Base-by-base conservation (phyloP, 192 early-diverging fungal species). In the Entomortierella beljakovae region DNA sequence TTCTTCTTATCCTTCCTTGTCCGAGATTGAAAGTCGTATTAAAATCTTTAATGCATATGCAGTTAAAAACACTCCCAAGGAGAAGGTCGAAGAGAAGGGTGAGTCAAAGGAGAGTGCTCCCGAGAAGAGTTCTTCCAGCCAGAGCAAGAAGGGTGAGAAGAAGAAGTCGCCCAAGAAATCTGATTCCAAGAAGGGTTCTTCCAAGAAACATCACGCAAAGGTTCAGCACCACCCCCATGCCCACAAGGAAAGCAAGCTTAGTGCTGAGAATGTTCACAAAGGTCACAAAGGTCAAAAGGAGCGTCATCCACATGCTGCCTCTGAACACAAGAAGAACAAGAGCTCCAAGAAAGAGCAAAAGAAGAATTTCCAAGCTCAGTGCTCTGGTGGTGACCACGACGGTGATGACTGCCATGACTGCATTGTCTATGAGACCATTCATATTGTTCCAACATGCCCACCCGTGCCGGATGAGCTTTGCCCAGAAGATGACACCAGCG, bases 21-120 rank as follows among this genome's bases (percentile, higher is more conserved):
- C 58, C 28, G 68, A 61, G 37, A 33, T 70, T 16, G 68, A 70
- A 37, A 23, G 20, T 18, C 57, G 68, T 3, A n/a, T 70, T 26
- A 13, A 32, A 6, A 26, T 53, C 18, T 70, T 49, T 28, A 52
- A 70, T 28, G 58, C 32, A 18, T 70, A 61, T 54, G 54, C 31
- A 1, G 56, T 26, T 7, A 22, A 52, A 16, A 58, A 33, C 33
- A 5, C 8, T 20, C 10, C n/a, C 18, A n/a, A 49, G 5, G 22
- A 50, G 2, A 23, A 31, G 2, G 20, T 49, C 11, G 23, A 68
- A 46, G 42, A 68, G 38, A 28, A 28, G 23, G 43, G 4, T 31
- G 3, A 46, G 32, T 6, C 46, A 15, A 31, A 65, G 42, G 25
- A 59, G 35, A 31, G 37, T n/a, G 22, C 29, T 53, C 42, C 18